A percentile compares a stretch with the other conserved stretches of the same genome.
These are phyloP conservation scores for Aspergillus ostianus DNA, from an alignment of 495 filamentous ascomycete species.

Conservation along the genomic window DNA sequence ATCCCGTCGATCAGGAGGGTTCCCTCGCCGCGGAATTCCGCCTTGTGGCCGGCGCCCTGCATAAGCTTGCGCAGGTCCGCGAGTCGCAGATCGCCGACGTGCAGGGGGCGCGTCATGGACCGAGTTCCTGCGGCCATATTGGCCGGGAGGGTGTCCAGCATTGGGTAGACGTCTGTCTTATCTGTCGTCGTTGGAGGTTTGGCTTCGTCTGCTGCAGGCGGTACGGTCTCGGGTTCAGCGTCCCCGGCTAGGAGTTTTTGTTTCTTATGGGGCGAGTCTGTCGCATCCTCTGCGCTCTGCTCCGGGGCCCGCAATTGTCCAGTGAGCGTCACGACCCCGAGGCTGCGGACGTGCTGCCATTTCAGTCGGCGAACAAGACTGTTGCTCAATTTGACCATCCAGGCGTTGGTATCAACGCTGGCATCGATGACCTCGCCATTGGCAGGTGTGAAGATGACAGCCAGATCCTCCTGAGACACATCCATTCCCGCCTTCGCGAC, in stretches of 20 bases:
- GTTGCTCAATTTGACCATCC: conserved; percentile 87
- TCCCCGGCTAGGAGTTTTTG: conserved; percentile 56
- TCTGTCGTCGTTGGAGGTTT: conserved; percentile 23
- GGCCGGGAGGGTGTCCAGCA: conserved; percentile 75
- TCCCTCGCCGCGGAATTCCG: conserved; percentile 92
- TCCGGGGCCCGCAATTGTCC: conserved; percentile 54
- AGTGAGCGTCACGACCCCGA: conserved; percentile 86
- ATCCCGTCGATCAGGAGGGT: conserved; percentile 83
- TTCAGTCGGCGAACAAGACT: conserved; percentile 76
- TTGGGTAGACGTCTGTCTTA: conserved; percentile 49
- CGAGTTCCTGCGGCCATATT: conserved; percentile 73
- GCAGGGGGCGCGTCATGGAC: conserved; percentile 80
- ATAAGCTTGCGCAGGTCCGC: conserved; percentile 85
- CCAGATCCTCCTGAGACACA: conserved; percentile 36
- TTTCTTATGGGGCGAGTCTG: conserved; percentile 61
- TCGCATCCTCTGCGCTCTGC: conserved; percentile 28
- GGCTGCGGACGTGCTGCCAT: conserved; percentile 89
- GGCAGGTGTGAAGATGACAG: conserved; percentile 75
- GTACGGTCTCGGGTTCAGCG: conserved; percentile 22
- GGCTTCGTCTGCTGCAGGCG: conserved; percentile 21
- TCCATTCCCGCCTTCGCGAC: conserved; percentile 48
- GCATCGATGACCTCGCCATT: conserved; percentile 75
- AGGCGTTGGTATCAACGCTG: conserved; percentile 96
- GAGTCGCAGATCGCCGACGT: conserved; percentile 89
- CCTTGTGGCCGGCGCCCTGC: conserved; percentile 76